Base-by-base conservation (phyloP, 164 flowering plant species). In the Nymphaea thermarum region DNA sequence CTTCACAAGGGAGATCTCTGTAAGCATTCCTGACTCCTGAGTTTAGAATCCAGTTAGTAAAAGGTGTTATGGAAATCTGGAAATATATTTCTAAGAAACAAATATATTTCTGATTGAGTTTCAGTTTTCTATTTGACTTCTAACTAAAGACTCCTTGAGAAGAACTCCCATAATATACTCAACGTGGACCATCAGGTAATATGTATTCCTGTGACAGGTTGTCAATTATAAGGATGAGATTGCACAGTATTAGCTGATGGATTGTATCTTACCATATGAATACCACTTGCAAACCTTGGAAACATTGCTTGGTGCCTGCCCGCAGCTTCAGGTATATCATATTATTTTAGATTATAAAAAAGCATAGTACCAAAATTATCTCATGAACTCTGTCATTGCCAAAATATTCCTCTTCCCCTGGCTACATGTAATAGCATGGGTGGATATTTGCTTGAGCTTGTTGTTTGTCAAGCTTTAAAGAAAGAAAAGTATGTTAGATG, bases 261-360 rank as follows among this genome's bases (percentile, higher is more conserved):
- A 95, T 73, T 95, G 99, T 82, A 82, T 95, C 43, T 95, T 95
- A 76, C 98, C 98, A 12, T 98, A 95, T 85, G 98, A 95, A 71
- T 95, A 90, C 76, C 99, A 95, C 80, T 84, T 95, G 82, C 99
- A 92, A 74, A 95, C 98, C 62, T 96, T 95, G 67, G 98, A 92
- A 77, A 82, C 87, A 65, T 74, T 92, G 71, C 80, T 95, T 81
- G 92, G 86, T 76, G 96, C 96, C 67, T 95, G 86, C 76, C 97
- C 98, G 44, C 99, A 95, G 77, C 96, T 95, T 80, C 98, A 95
- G 88, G 99, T 92, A 62, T 62, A 80, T 47, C 12, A 4, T 12
- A 4, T 4, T 12, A 7, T 47, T 47, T 47, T 47, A 10, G 5
- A 5, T 45, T 1, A 45, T 45, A n/a, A n/a, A 45, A 47, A 6